Base-by-base conservation (phyloP, 208 protist species). In the Leishmania lainsoni region DNA sequence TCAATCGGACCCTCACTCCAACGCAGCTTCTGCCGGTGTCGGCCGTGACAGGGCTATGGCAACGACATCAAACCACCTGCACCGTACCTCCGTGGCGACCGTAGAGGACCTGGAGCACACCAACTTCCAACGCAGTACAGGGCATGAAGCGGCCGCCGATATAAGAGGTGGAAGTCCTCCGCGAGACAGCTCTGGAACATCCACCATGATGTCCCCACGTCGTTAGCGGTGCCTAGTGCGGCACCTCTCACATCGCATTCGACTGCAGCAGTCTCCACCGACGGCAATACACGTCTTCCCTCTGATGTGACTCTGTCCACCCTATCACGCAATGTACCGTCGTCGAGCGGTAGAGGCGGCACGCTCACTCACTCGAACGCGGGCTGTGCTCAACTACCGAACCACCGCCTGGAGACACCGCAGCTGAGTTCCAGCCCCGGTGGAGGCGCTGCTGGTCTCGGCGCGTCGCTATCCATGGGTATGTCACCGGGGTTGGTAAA, bases 331-430 rank as follows among this genome's bases (percentile, higher is more conserved):
- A 2, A 22, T 2, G 39, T 22, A 8, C 5, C 68, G 68, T 26
- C 42, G 22, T 20, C 29, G 16, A 39, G 71, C 4, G 71, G n/a
- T 29, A 0, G 14, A 39, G 48, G 14, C 17, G 32, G 54, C 42
- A 58, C 76, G 4, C 76, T 83, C 22, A 78, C 65, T 12, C 58
- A 45, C 63, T 59, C 72, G 0, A 39, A 69, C 42, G 51, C 76
- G 20, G 35, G 61, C 8, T 49, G 54, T 6, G 5, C 71, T 69
- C 78, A 79, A 42, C 59, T 84, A 1, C 81, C 80, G 0, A 56
- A n/a, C 4, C 20, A 77, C 76, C 76, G 66, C 26, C 56, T 84
- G 26, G 76, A 78, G 61, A 84, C 83, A 22, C 83, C 81, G 56
- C 83, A 85, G 52, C 76, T 87, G 3, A 68, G 56, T 26, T 51